These are phyloP conservation scores for Albatrellus ellisii DNA, from an alignment of 768 basidiomycete species.

Conservation along the genomic window DNA sequence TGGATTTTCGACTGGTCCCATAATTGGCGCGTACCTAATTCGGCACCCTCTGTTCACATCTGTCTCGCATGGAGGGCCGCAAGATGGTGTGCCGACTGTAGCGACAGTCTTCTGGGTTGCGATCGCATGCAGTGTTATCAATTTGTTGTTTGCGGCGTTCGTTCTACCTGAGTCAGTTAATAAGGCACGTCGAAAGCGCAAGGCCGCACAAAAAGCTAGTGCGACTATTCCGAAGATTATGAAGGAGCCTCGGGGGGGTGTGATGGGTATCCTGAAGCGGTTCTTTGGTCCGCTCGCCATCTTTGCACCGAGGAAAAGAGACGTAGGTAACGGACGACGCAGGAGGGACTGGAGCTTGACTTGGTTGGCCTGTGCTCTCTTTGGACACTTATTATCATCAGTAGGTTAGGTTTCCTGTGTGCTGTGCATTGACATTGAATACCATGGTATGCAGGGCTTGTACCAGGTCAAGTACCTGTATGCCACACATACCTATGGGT, in stretches of 20 bases:
- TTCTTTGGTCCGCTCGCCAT: constrained; percentile 55
- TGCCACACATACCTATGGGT: constrained; percentile 56
- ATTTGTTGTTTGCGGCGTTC: constrained; percentile 46
- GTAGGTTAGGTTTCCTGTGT: constrained; percentile 26
- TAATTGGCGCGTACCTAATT: constrained; percentile 45
- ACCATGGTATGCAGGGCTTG: constrained; percentile 41
- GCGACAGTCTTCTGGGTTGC: constrained; percentile 43
- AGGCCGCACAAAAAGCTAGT: constrained; percentile 23
- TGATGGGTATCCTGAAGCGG: constrained; percentile 18
- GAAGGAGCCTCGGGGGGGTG: constrained; percentile 9
- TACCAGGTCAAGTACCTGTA: constrained; percentile 72
- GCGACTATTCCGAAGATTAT: constrained; percentile 9
- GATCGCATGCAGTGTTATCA: constrained; percentile 29
- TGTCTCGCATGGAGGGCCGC: constrained; percentile 6
- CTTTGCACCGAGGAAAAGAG: constrained; percentile 44
- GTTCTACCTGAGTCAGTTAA: constrained; percentile 36
- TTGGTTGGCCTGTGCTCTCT: constrained; percentile 47
- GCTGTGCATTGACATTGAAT: constrained; percentile 2
- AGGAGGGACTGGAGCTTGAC: constrained; percentile 62
- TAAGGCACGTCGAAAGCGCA: constrained; percentile 16
- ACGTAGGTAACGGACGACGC: constrained; percentile 24
- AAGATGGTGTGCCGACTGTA: constrained; percentile 23
- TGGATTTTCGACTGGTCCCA: constrained; percentile 70
- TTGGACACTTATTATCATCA: constrained; percentile 49
- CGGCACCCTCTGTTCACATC: constrained; percentile 20